phyloP scores from a whole-genome alignment of 768 basidiomycete genomes.

The Sutorius australiensis region DNA sequence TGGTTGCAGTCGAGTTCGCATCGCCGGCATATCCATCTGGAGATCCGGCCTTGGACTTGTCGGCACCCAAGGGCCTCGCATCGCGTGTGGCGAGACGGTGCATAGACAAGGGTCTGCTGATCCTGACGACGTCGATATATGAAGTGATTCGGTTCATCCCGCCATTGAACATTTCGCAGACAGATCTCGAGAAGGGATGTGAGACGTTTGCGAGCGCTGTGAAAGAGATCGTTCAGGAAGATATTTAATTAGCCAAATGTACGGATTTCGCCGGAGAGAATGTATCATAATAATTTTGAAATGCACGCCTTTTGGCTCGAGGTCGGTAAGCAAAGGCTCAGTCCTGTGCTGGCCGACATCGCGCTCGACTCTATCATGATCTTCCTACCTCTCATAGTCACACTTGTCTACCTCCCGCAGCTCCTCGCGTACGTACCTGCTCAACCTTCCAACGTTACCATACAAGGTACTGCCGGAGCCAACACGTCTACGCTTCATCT shows the following conservation, averaged over 20 bases:
- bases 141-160: conserved; percentile 93
- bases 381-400: conserved; percentile 6
- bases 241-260: neutral
- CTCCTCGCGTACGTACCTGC: conserved; percentile 66
- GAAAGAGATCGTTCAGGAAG: conserved; percentile 56
- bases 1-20: conserved; percentile 81
- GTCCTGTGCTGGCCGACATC: neutral
- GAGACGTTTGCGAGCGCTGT: conserved; percentile 67
- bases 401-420: conserved; percentile 1
- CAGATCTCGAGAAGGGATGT: conserved; percentile 69
- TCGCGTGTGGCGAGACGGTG: conserved; percentile 72
- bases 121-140: conserved; percentile 87
- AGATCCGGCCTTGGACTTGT: conserved; percentile 40
- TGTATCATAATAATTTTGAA: neutral
- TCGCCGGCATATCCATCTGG: conserved; percentile 53
- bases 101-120: conserved; percentile 79
- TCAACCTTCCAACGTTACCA: conserved; percentile 61
- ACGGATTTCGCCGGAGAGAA: conserved; percentile 9
- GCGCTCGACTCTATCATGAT: conserved; percentile 5
- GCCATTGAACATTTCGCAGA: conserved; percentile 72
- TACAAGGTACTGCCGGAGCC: conserved; percentile 46
- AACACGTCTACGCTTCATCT: conserved; percentile 50
- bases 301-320: conserved; percentile 7
- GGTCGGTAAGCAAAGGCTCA: neutral
- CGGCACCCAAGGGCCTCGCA: conserved; percentile 54